Evolutionary conservation across 2,329 filamentous ascomycete genomes (phyloP).

Genomic region (Fusarium tjaetaba): DNA sequence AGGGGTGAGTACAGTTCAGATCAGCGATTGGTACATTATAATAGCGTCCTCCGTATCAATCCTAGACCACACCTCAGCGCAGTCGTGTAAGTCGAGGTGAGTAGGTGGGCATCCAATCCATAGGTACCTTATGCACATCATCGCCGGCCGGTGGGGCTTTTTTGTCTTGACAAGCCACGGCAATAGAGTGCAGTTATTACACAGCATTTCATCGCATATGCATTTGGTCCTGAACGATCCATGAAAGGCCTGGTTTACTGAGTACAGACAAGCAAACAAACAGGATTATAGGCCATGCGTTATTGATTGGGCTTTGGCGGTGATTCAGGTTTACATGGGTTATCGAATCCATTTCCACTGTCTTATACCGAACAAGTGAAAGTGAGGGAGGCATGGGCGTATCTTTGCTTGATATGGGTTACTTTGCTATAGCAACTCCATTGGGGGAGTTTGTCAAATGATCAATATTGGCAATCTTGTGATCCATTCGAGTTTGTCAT

Average conservation of each 20-base stretch:
- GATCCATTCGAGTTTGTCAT: neutral
- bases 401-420: neutral
- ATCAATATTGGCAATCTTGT: neutral
- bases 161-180: constrained; percentile 8
- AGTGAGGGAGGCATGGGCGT: neutral
- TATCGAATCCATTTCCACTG: neutral
- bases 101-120: constrained; percentile 2
- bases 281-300: neutral
- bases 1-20: constrained; percentile 2
- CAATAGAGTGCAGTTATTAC: constrained; percentile 1
- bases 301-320: neutral
- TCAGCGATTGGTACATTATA: constrained; percentile 10
- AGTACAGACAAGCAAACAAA: neutral
- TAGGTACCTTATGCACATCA: constrained; percentile 27
- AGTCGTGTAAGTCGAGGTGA: constrained; percentile 16
- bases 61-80: neutral
- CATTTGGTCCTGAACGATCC: neutral
- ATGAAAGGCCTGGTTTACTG: neutral
- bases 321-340: neutral
- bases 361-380: neutral
- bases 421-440: neutral
- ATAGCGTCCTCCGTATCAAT: neutral
- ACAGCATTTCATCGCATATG: neutral
- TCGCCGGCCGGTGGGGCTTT: constrained; percentile 6
- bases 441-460: neutral